These are phyloP conservation scores for Darksidea phi DNA, from an alignment of 495 filamentous ascomycete genomes.

Conservation along the genomic window DNA sequence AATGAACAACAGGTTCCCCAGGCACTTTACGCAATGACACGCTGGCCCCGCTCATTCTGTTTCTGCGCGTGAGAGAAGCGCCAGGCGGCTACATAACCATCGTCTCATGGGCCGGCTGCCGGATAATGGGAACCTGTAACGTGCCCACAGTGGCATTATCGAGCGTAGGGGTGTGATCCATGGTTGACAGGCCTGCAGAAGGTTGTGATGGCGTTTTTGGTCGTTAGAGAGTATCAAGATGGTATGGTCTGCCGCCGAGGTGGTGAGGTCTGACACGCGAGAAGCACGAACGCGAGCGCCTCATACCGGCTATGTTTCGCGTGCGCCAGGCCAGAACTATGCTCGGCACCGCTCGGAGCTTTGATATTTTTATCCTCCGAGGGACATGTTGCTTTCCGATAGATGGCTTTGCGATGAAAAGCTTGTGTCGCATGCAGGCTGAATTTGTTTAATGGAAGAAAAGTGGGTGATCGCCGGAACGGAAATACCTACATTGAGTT, in stretches of 20 bases:
- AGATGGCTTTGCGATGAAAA: too few species aligned
- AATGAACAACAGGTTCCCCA: constrained; percentile 13
- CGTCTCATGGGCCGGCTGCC: constrained; percentile 16
- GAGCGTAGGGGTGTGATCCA: neutral
- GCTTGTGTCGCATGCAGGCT: too few species aligned
- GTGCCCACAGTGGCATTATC: constrained; percentile 14
- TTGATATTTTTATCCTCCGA: neutral
- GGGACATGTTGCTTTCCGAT: neutral
- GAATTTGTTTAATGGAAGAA: too few species aligned
- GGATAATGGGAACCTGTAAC: constrained; percentile 25
- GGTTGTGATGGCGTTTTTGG: constrained; percentile 5
- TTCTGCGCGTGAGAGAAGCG: constrained; percentile 6
- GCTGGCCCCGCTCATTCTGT: constrained; percentile 10
- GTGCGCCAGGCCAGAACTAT: neutral
- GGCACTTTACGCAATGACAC: constrained; percentile 23
- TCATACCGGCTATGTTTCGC: constrained; percentile 29
- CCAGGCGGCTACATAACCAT: constrained; percentile 14
- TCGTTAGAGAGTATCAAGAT: constrained; percentile 22
- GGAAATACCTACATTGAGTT: too few species aligned
- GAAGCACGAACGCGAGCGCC: constrained; percentile 2
- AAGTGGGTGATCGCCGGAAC: too few species aligned
- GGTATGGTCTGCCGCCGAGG: constrained; percentile 30
- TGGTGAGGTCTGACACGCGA: constrained; percentile 27
- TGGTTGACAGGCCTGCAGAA: constrained; percentile 7
- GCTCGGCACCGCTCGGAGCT: neutral